phyloP scores from a whole-genome alignment of 1,284 basidiomycete genomes.

The Butyriboletus appendiculatus region DNA sequence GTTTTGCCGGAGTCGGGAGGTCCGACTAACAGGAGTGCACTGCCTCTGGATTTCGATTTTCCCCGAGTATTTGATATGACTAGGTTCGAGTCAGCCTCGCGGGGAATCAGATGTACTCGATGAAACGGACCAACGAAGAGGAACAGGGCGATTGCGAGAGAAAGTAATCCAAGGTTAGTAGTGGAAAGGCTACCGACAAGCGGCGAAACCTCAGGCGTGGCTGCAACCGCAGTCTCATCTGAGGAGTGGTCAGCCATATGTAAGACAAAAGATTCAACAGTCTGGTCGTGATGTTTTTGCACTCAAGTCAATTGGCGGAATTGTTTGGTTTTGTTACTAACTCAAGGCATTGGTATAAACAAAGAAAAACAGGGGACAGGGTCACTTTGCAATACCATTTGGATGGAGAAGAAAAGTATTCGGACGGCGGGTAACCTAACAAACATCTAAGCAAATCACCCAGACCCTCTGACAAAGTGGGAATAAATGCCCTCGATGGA shows the following conservation, averaged over 20 bases:
- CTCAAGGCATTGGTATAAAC: slow-evolving; percentile 16
- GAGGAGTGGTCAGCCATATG: slow-evolving; percentile 13
- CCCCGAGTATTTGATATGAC: slow-evolving; percentile 44
- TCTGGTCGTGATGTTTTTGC: background rate
- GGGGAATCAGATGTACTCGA: background rate
- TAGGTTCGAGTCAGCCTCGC: slow-evolving; percentile 22
- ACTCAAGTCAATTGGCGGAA: background rate
- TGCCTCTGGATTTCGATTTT: slow-evolving; percentile 50
- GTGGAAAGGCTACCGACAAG: slow-evolving; percentile 27
- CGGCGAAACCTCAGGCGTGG: slow-evolving; percentile 19
- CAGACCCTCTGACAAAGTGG: slow-evolving; percentile 1
- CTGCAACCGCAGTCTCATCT: slow-evolving; percentile 1
- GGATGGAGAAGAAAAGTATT: background rate
- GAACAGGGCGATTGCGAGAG: slow-evolving; percentile 25
- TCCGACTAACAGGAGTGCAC: slow-evolving; percentile 64
- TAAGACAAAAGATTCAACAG: background rate
- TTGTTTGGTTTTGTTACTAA: slow-evolving; percentile 25
- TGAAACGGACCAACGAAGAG: slow-evolving; percentile 27
- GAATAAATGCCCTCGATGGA: slow-evolving; percentile 4
- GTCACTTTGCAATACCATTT: background rate
- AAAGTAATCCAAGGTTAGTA: slow-evolving; percentile 22
- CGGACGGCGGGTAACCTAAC: background rate
- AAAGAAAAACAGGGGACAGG: slow-evolving; percentile 1
- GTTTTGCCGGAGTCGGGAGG: slow-evolving; percentile 77
- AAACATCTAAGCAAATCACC: background rate